Conservation (phyloP, 345 rosid species). For the Salix udensis region DNA sequence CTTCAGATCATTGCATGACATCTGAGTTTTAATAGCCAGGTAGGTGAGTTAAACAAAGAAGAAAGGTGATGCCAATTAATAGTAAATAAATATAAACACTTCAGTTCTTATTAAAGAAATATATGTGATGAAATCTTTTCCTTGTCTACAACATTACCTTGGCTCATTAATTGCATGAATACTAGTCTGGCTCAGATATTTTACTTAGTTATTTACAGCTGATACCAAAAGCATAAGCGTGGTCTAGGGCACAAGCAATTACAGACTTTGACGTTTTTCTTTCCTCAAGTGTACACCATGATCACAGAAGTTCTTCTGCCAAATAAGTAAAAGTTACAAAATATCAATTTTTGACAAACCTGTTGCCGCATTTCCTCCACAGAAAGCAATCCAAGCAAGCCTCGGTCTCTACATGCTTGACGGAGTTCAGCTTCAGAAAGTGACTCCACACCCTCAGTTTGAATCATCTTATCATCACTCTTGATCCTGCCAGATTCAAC, state of each 20-base stretch:
- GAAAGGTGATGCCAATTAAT: neutral
- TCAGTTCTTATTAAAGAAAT: neutral
- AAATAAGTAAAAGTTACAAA: neutral
- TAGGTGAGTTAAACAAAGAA: neutral
- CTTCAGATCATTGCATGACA: neutral
- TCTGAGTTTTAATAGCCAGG: neutral
- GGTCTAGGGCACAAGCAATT: neutral
- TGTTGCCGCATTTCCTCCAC: conserved; percentile 94
- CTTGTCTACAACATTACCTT: neutral
- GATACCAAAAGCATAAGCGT: neutral
- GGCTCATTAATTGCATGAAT: neutral
- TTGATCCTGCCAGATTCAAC: conserved; percentile 60
- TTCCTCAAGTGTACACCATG: neutral
- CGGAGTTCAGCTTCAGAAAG: conserved; percentile 90
- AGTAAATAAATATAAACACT: neutral
- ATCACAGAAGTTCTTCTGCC: conserved; percentile 1
- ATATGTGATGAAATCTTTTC: neutral
- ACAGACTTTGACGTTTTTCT: neutral
- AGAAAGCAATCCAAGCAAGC: conserved; percentile 82
- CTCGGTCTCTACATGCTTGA: conserved; percentile 93
- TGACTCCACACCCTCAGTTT: conserved; percentile 87
- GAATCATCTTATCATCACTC: conserved; percentile 89
- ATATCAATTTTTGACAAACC: conserved; percentile 32
- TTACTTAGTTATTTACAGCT: neutral
- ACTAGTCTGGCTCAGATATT: neutral